Evolutionary conservation across 2,329 filamentous ascomycete genomes (phyloP).

Genomic region (Sclerotinia minor): DNA sequence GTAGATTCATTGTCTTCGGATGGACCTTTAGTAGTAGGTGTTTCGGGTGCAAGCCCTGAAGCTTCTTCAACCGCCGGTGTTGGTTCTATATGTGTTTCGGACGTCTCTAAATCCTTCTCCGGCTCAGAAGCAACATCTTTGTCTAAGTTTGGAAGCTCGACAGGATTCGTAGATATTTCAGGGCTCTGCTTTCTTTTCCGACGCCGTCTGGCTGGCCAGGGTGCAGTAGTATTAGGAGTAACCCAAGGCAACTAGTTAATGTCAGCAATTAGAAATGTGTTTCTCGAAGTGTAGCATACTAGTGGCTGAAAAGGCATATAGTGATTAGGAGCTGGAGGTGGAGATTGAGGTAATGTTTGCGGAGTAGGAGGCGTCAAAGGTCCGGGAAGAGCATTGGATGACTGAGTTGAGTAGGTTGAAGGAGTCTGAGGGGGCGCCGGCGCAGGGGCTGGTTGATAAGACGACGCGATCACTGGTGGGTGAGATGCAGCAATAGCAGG

Average conservation of each 20-base stretch:
- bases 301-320: constrained; percentile 49
- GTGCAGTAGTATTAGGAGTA: constrained; percentile 49
- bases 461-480: constrained; percentile 46
- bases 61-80: background rate
- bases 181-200: constrained; percentile 48
- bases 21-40: constrained; percentile 40
- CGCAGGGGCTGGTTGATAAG: constrained; percentile 52
- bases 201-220: constrained; percentile 50
- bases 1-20: constrained; percentile 47
- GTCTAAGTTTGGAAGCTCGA: constrained; percentile 32
- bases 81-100: background rate
- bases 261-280: constrained; percentile 37
- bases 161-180: constrained; percentile 33
- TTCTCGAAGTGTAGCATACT: constrained; percentile 45
- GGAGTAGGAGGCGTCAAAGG: constrained; percentile 52
- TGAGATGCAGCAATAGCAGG: constrained; percentile 57
- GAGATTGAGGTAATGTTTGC: constrained; percentile 40
- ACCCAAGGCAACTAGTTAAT: constrained; percentile 56
- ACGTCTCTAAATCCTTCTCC: constrained; percentile 3
- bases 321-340: constrained; percentile 31
- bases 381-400: constrained; percentile 35
- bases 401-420: constrained; percentile 40
- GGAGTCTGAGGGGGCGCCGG: constrained; percentile 46
- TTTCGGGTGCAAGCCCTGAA: background rate
- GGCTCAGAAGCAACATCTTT: background rate